Percentiles rank a stretch among this genome's conserved stretches.
These are phyloP conservation scores for Yamadazyma sp. DNA, from an alignment of 1,139 yeast genomes.

Conservation along the genomic window DNA sequence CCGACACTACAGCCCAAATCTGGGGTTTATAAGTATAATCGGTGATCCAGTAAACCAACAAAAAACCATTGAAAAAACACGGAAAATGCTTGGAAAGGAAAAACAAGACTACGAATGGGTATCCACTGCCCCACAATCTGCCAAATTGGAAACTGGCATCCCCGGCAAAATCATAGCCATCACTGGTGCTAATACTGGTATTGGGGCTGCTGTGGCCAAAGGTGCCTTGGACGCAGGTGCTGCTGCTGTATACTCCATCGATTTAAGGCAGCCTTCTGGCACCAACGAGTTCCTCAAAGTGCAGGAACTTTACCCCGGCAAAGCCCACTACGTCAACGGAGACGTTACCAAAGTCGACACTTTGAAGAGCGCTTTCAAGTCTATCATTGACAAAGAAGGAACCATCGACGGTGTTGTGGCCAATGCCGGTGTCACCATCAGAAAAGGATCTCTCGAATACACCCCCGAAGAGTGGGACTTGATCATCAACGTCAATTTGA, in stretches of 20 bases:
- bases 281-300: conserved; percentile 10
- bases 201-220: conserved; percentile 43
- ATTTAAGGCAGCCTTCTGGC: conserved; percentile 11
- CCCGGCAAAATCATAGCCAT: conserved; percentile 26
- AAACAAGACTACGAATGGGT: conserved; percentile 9
- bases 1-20: neutral
- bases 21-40: no score
- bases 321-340: conserved; percentile 10
- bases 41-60: no score
- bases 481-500: conserved; percentile 51
- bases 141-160: conserved; percentile 9
- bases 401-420: conserved; percentile 78
- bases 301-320: conserved; percentile 10
- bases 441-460: conserved; percentile 57
- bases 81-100: conserved; percentile 13
- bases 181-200: conserved; percentile 42
- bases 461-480: conserved; percentile 48
- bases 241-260: conserved; percentile 11
- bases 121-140: conserved; percentile 11
- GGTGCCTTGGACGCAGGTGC: conserved; percentile 23
- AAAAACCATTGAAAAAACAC: no score
- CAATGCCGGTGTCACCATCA: conserved; percentile 85
- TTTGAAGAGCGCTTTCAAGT: conserved; percentile 49
- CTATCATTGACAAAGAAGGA: conserved; percentile 62
- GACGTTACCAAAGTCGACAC: conserved; percentile 13